Evolutionary conservation across 2,329 filamentous ascomycete species (phyloP).

Genomic region (Orbilia blumenaviensis): DNA sequence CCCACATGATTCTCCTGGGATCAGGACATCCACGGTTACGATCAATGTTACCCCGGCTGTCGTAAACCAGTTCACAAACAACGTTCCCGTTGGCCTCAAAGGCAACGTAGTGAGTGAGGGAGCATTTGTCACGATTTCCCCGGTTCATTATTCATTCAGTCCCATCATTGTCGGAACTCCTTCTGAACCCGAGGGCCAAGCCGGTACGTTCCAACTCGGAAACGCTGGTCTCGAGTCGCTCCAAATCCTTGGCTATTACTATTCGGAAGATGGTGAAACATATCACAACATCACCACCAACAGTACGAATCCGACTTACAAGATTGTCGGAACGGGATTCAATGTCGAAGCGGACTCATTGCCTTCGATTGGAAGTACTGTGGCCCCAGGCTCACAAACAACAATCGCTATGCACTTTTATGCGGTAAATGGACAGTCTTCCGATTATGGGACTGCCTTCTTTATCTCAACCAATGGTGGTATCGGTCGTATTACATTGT

Average conservation of each 20-base stretch:
- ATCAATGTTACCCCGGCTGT: slow-evolving; percentile 60
- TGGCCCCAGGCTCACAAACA: slow-evolving; percentile 59
- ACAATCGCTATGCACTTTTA: slow-evolving; percentile 60
- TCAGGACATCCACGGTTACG: slow-evolving; percentile 60
- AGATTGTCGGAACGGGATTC: slow-evolving; percentile 60
- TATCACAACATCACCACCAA: slow-evolving; percentile 59
- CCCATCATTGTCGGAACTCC: slow-evolving; percentile 61
- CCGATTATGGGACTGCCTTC: slow-evolving; percentile 60
- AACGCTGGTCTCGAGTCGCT: slow-evolving; percentile 61
- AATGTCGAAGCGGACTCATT: slow-evolving; percentile 58
- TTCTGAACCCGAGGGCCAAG: slow-evolving; percentile 58
- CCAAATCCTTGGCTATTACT: slow-evolving; percentile 61
- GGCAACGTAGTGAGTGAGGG: slow-evolving; percentile 61
- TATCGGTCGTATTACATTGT: slow-evolving; percentile 59
- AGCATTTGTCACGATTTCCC: slow-evolving; percentile 61
- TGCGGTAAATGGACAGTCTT: slow-evolving; percentile 57
- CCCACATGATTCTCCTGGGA: slow-evolving; percentile 16
- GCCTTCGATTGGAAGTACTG: slow-evolving; percentile 58
- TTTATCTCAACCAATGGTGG: slow-evolving; percentile 61
- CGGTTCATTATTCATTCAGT: slow-evolving; percentile 62
- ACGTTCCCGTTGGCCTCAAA: slow-evolving; percentile 61
- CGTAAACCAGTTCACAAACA: slow-evolving; percentile 60
- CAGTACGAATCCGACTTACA: slow-evolving; percentile 55
- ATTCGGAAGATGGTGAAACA: slow-evolving; percentile 58
- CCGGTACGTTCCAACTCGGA: slow-evolving; percentile 60